Base-by-base conservation (phyloP, 768 basidiomycete species). In the Infundibulicybe gibba region DNA sequence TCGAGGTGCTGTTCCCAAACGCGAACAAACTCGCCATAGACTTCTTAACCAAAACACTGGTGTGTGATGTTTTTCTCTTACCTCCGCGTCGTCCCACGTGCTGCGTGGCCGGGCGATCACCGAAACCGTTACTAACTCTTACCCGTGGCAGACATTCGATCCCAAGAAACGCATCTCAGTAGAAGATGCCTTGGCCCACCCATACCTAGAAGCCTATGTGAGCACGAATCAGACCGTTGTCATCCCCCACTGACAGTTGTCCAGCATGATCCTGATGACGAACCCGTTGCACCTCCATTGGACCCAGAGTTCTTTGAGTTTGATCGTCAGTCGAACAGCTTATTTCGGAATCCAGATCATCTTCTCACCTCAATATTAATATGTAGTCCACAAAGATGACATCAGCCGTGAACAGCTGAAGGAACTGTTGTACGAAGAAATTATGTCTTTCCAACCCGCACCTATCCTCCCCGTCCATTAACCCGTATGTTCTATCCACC, bases 271-370 rank as follows among this genome's bases (percentile, higher is more conserved):
- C 92, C 94, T 2, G 92, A 95, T 42, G 97, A 99, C 59, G 97
- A 99, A 66, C 97, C 97, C 0, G 81, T 86, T 17, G 94, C 94
- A 0, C 88, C 93, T 4, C 94, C 95, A n/a, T 83, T 99, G 41
- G 90, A 91, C 54, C 87, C 93, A 3, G 86, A 88, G 54, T 99
- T 98, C 75, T 99, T 99, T 66, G 93, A 95, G 60, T 98, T 98
- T 63, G 97, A 99, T 65, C 68, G 88, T 90, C 54, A 68, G 87
- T 77, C 4, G 8, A 25, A 3, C 44, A 13, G 13, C 30, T 43
- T 49, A 35, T 25, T 32, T 40, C 11, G 4, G 39, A 14, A 21
- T n/a, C 25, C 19, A 6, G 12, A 6, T 33, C 40, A 31, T 47
- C 21, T 41, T 49, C 43, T 48, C 25, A 51, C 42, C 45, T 49